Evolutionary conservation across 805 yeast genomes (phyloP), one percentile per base, ranked within the genome.

Genomic region (Ogataea parapolymorpha): DNA sequence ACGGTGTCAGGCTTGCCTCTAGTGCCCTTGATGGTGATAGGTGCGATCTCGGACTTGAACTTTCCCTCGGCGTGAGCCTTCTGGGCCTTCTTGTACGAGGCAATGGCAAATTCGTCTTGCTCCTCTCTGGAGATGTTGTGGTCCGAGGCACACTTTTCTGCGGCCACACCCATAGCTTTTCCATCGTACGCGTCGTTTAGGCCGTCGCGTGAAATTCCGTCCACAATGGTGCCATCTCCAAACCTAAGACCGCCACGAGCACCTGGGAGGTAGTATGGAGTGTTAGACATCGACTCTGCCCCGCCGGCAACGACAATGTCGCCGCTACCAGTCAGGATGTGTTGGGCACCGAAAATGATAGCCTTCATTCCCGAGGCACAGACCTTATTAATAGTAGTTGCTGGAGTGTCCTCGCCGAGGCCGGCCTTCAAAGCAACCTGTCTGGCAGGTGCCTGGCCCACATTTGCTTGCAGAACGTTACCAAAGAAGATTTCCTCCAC

Each of bases 401-500:
- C 95, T 35, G 88, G 84, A 40, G 87, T 80, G 46, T 78, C 71
- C 51, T 83, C 80, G 37, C 87, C 79, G 39, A 93, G 74, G 12
- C 98, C 98, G 14, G 98, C 84, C 58, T 81, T 83, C 51, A 91
- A 59, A 12, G 96, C 96, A 42, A 91, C 98, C 70, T 91, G 99
- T 69, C 98, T 83, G 26, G 99, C 99, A 32, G 99, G 98, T 44
- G 91, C 89, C 70, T 91, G 99, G 48, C 99, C 98, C 46, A 86
- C 82, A 58, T 87, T 87, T 49, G 97, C 98, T 59, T 85, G 86
- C 58, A 88, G 67, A 36, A 89, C 99, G 58, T 88, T 85, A 58
- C 99, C 99, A 63, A 89, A 89, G 58, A 85, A 75, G 61, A 91
- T 80, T 67, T 91, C 98, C 50, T 90, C 95, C 41, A 86, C 93